Evolutionary conservation across 1,139 yeast genomes (phyloP).

Genomic region (Candida smagusa): DNA sequence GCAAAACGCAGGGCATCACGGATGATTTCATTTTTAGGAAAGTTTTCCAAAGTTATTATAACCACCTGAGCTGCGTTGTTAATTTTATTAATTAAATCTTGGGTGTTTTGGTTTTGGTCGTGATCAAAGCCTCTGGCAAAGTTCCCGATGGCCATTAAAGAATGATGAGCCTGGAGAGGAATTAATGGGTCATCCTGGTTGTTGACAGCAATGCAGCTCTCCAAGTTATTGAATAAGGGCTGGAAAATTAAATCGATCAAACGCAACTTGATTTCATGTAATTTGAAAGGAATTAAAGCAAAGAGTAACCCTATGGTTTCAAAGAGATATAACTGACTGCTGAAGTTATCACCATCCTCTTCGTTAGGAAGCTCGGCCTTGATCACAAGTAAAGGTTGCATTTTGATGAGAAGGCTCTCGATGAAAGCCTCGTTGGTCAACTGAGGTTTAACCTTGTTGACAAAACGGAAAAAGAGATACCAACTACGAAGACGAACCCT

Average conservation of each 20-base stretch:
- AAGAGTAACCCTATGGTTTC: conserved; percentile 75
- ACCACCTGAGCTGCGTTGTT: conserved; percentile 79
- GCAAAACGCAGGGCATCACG: conserved; percentile 87
- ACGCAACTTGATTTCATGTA: conserved; percentile 33
- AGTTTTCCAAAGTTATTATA: conserved; percentile 74
- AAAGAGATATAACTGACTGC: conserved; percentile 75
- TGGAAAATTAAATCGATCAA: conserved; percentile 63
- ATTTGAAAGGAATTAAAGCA: conserved; percentile 41
- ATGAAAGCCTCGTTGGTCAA: conserved; percentile 41
- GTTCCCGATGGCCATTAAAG: conserved; percentile 85
- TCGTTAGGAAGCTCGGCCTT: conserved; percentile 58
- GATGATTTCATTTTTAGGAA: conserved; percentile 62
- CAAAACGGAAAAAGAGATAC: conserved; percentile 83
- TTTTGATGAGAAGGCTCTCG: conserved; percentile 35
- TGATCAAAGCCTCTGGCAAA: conserved; percentile 76
- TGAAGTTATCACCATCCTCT: conserved; percentile 63
- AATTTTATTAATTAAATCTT: conserved; percentile 50
- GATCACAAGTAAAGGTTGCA: conserved; percentile 53
- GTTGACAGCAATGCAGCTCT: conserved; percentile 47
- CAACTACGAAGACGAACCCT: conserved; percentile 83
- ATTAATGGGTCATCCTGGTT: conserved; percentile 42
- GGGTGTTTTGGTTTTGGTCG: conserved; percentile 18
- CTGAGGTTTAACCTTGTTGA: conserved; percentile 69
- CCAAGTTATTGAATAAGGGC: conserved; percentile 77
- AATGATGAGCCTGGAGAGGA: conserved; percentile 78